Evolutionary conservation across 495 filamentous ascomycete genomes (phyloP).

Genomic region (Trichoderma reesei): DNA sequence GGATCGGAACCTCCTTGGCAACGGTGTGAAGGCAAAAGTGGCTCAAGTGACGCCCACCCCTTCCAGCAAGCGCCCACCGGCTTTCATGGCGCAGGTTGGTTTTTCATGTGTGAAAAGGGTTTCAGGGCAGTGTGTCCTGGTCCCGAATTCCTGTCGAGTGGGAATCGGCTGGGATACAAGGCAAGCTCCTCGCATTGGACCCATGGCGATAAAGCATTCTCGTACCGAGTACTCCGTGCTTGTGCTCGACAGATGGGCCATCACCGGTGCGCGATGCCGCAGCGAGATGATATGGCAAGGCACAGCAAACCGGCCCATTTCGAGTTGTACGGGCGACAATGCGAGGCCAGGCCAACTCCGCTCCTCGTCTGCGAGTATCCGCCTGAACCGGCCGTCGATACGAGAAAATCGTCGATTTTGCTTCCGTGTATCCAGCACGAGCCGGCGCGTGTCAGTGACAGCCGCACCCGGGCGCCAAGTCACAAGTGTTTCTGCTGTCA

Average conservation of each 20-base stretch:
- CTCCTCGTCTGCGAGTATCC: not conserved
- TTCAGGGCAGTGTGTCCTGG: not conserved
- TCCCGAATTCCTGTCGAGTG: not conserved
- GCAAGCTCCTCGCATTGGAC: not conserved
- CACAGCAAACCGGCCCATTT: not conserved
- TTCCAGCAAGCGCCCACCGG: not conserved
- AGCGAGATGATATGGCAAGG: not conserved
- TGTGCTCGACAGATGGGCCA: not conserved
- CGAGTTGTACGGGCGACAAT: not conserved
- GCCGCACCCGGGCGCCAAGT: slow-evolving; percentile 1
- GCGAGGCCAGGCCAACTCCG: not conserved
- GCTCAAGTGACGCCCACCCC: not conserved
- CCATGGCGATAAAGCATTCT: not conserved
- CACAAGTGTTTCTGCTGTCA: not conserved
- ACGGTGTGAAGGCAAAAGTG: not conserved
- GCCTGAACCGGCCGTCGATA: not conserved
- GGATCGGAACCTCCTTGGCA: not conserved
- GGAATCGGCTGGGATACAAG: not conserved
- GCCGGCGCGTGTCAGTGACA: slow-evolving; percentile 2
- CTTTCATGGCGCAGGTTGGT: not conserved
- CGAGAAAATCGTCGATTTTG: not conserved
- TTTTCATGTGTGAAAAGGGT: not conserved
- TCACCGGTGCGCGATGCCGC: not conserved
- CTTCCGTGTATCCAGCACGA: not conserved
- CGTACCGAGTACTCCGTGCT: not conserved